Base-by-base conservation (phyloP, 78 protist species). In the Salpingoeca rosetta region DNA sequence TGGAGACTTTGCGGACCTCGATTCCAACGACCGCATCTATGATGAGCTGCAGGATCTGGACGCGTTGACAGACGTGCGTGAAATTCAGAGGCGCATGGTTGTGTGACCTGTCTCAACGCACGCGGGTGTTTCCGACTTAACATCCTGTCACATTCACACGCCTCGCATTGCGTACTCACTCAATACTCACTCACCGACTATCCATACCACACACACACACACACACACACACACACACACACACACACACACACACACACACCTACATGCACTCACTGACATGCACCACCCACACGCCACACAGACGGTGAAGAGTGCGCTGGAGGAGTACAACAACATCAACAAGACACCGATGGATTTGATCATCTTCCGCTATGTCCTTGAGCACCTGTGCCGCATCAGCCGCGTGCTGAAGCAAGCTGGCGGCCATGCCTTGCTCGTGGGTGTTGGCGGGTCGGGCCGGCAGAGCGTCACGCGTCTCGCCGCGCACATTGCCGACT, bases 391-490 rank as follows among this genome's bases (percentile, higher is more conserved):
- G 17, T 3, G 82, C 28, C 87, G 98, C 38, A 92, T 94, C 42
- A 1, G 51, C 25, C 93, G 98, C 2, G 84, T 95, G 37, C n/a
- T 96, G 38, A 56, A 91, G 28, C 93, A 83, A 75, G 93, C 95
- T 31, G 65, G 77, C 44, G 97, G 97, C 75, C 94, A 97, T 56
- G 93, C 94, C 0, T 80, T 97, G 77, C 91, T 97, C 44, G 91
- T 97, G 12, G 99, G 99, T 26, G 94, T 96, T 38, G 95, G 96
- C 27, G 99, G 99, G 28, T 82, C 94, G 3, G 99, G 99, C 2
- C 81, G 95, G 43, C 91, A 88, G 83, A 80, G 93, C 7, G 75
- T 96, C 37, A 87, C 97, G 31, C 82, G 97, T 40, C 91, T 97
- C 28, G 97, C 96, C 0, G 90, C 96, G 40, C 91, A 85, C 86